Evolutionary conservation across 2,329 filamentous ascomycete genomes (phyloP).

Genomic region (Hawksworthiomyces lignivorus): DNA sequence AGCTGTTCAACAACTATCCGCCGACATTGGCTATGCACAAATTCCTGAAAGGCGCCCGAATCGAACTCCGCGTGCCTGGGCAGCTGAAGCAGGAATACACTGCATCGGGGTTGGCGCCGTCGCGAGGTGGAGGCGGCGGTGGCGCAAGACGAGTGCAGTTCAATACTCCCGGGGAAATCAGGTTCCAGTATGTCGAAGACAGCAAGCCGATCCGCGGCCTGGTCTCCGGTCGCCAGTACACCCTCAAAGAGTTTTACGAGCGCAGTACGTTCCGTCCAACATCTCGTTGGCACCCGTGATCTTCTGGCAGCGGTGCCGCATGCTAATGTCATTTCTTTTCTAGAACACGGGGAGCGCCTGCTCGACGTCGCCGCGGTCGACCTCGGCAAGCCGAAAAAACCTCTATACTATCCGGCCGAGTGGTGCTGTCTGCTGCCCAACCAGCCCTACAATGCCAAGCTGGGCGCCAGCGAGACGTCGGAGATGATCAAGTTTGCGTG

Average conservation of each 20-base stretch:
- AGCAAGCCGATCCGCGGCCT: too few relatives aligned
- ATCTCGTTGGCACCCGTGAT: too few relatives aligned
- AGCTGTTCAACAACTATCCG: constrained; percentile 10
- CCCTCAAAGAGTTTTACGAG: too few relatives aligned
- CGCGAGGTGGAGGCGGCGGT: too few relatives aligned
- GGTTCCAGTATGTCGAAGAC: too few relatives aligned
- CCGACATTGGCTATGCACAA: constrained; percentile 9
- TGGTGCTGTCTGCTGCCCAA: constrained; percentile 56
- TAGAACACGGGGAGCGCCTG: constrained; percentile 1
- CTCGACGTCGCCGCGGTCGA: constrained; percentile 45
- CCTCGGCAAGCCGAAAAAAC: constrained; percentile 48
- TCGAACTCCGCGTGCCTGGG: constrained; percentile 24
- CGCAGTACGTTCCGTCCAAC: too few relatives aligned
- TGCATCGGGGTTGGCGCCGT: constrained; percentile 20
- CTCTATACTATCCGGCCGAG: constrained; percentile 60
- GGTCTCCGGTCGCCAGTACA: too few relatives aligned
- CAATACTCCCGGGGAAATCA: too few relatives aligned
- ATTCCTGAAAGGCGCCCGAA: constrained; percentile 13
- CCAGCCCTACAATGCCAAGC: constrained; percentile 53
- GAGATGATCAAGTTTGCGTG: constrained; percentile 69
- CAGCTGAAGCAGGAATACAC: constrained; percentile 22
- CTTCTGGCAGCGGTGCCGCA: too few relatives aligned
- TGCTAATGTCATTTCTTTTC: too few relatives aligned
- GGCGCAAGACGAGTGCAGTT: too few relatives aligned
- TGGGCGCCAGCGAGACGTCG: constrained; percentile 53